Conservation (phyloP, 176 grass and related monocot genomes). For the Panicum miliaceum region DNA sequence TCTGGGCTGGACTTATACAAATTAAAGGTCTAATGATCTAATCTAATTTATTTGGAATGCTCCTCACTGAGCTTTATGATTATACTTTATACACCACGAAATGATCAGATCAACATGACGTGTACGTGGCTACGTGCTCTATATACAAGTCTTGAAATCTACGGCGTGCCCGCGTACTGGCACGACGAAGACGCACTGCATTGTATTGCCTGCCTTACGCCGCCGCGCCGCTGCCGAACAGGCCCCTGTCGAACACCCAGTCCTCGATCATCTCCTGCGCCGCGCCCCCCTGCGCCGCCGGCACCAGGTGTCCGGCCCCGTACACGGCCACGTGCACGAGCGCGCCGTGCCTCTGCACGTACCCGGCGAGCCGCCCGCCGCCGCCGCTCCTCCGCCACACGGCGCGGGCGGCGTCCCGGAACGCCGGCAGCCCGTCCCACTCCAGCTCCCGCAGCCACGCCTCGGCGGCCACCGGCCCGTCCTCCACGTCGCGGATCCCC, state of each 20-base stretch:
- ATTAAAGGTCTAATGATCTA: too few species aligned
- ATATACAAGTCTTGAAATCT: too few species aligned
- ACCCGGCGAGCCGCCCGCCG: constrained; percentile 8
- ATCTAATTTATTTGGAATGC: too few species aligned
- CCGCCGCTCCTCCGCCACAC: not conserved
- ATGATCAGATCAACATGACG: too few species aligned
- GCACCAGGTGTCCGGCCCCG: constrained; percentile 41
- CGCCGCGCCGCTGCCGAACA: too few species aligned
- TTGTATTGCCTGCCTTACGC: too few species aligned
- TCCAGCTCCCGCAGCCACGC: not conserved
- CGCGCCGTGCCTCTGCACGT: constrained; percentile 37
- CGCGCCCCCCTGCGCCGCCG: constrained; percentile 1
- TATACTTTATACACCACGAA: too few species aligned
- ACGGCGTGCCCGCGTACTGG: too few species aligned
- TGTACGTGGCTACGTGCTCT: too few species aligned
- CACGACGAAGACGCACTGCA: too few species aligned
- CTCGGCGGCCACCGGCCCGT: not conserved
- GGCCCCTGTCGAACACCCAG: not conserved
- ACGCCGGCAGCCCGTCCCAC: not conserved
- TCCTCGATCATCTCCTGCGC: constrained; percentile 54
- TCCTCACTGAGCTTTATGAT: too few species aligned
- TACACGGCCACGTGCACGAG: constrained; percentile 42
- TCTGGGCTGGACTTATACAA: too few species aligned
- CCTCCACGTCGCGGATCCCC: not conserved
- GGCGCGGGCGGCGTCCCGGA: not conserved